Base-by-base conservation (phyloP, 257 asterid species). In the Linderniella brevidens region DNA sequence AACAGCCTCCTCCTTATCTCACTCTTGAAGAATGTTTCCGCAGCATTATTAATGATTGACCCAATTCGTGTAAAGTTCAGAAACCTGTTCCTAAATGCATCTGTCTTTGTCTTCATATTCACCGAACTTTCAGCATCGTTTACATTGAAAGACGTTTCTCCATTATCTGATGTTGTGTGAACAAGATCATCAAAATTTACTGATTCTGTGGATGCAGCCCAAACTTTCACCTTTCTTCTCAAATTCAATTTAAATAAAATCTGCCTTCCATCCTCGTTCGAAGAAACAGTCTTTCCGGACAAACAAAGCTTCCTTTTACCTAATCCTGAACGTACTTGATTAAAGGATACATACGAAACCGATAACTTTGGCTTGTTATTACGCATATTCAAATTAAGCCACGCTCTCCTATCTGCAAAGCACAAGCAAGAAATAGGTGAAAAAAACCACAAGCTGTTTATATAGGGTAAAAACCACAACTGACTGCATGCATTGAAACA, bases 11-110 rank as follows among this genome's bases (percentile, higher is more conserved):
- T 75, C 11, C 98, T 72, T 61, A 88, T 88, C 71, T 88, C 96
- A 64, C 98, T 88, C 79, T 84, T 88, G 77, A 88, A 88, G 73
- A 88, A 80, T 8, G 94, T 80, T 54, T 84, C 96, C 13, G 85
- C 80, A 25, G 82, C 82, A 69, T 63, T 66, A 52, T 73, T 74
- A 41, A 84, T n/a, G 6, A 84, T 79, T 14, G 98, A 76, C 52
- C 98, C 93, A 41, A 88, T 42, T 16, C 65, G 68, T 25, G 69
- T 73, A 53, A 84, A 65, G 49, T 74, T 71, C 78, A 88, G 68
- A 56, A 74, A 85, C 60, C 76, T 77, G 61, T 84, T 88, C 70
- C 64, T 80, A 68, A 70, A 88, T 15, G 73, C 67, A 61, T 38
- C 65, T 15, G 70, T 59, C 58, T 54, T 67, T 35, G 48, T 64